phyloP scores from a whole-genome alignment of 768 basidiomycete species.

The Naganishia kalamii region DNA sequence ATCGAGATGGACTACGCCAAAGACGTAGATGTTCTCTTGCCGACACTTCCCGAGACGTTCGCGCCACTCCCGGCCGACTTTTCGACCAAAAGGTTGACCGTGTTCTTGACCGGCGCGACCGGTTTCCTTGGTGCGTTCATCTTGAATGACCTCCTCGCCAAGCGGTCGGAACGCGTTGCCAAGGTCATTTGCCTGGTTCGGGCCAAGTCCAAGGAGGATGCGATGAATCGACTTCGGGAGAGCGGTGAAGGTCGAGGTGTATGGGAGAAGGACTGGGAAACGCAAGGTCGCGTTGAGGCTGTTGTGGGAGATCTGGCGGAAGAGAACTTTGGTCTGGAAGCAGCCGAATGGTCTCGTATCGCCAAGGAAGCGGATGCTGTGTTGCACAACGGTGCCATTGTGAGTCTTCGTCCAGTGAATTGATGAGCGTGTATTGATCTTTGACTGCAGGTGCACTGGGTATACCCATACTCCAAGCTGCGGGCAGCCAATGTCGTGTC shows the following conservation, averaged over 20 bases:
- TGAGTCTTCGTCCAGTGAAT: constrained; percentile 49
- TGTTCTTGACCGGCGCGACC: constrained; percentile 94
- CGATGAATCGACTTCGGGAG: constrained; percentile 62
- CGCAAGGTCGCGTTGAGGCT: constrained; percentile 62
- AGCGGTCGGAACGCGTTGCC: constrained; percentile 56
- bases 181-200: constrained; percentile 93
- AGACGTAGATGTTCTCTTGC: constrained; percentile 63
- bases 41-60: constrained; percentile 60
- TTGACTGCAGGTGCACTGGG: constrained; percentile 80
- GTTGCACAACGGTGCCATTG: constrained; percentile 94
- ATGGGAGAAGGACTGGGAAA: constrained; percentile 82
- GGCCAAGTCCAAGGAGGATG: constrained; percentile 59
- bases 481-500: constrained; percentile 87
- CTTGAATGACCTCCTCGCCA: constrained; percentile 65
- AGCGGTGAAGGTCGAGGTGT: constrained; percentile 70
- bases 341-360: constrained; percentile 61
- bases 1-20: constrained; percentile 63
- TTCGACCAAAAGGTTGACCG: constrained; percentile 55
- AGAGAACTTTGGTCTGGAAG: constrained; percentile 65
- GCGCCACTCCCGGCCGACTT: constrained; percentile 59
- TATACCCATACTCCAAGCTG: constrained; percentile 91
- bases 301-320: constrained; percentile 76
- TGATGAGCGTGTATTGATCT: background rate
- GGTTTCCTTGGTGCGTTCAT: constrained; percentile 95
- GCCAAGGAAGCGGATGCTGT: constrained; percentile 70